A percentile compares a stretch with the other conserved stretches of the same genome.
These are phyloP conservation scores for Phycomyces nitens DNA, from an alignment of 192 early-diverging fungal genomes.

Conservation along the genomic window DNA sequence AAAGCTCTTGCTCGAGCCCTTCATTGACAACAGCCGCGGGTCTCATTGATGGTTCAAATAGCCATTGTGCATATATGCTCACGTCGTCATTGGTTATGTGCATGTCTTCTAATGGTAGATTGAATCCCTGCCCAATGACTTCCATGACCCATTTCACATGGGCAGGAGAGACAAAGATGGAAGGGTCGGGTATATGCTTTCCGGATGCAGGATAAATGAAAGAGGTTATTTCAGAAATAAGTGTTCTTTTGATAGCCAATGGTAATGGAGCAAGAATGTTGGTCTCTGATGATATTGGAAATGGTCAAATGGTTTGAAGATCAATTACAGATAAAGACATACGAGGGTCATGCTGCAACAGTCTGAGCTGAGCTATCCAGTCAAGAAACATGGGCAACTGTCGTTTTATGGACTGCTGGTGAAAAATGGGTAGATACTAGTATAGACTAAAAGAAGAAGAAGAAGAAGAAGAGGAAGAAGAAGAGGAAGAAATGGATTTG, in stretches of 20 bases:
- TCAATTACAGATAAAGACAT: conserved; percentile 7
- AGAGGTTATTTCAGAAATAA: conserved; percentile 68
- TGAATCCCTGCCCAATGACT: conserved; percentile 79
- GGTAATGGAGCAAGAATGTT: conserved; percentile 69
- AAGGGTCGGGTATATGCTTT: conserved; percentile 46
- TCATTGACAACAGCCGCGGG: conserved; percentile 57
- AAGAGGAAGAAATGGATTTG: background rate
- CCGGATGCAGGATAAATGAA: conserved; percentile 31
- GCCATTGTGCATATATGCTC: conserved; percentile 74
- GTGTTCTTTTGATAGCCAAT: conserved; percentile 52
- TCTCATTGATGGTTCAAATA: conserved; percentile 57
- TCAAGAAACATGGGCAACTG: conserved; percentile 64
- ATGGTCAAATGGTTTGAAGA: background rate
- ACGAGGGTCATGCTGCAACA: conserved; percentile 73
- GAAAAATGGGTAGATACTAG: too few relatives aligned
- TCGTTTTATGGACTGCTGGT: background rate
- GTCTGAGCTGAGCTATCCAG: conserved; percentile 64
- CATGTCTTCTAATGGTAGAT: conserved; percentile 73
- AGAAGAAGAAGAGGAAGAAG: conserved; percentile 1
- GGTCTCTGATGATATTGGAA: conserved; percentile 49
- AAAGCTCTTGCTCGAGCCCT: conserved; percentile 64
- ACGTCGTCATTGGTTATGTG: conserved; percentile 61
- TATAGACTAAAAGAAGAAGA: background rate
- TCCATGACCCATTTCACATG: conserved; percentile 87
- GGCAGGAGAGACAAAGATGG: conserved; percentile 63